Base-by-base conservation (phyloP, 2,329 filamentous ascomycete species). In the Metarhizium sp. region DNA sequence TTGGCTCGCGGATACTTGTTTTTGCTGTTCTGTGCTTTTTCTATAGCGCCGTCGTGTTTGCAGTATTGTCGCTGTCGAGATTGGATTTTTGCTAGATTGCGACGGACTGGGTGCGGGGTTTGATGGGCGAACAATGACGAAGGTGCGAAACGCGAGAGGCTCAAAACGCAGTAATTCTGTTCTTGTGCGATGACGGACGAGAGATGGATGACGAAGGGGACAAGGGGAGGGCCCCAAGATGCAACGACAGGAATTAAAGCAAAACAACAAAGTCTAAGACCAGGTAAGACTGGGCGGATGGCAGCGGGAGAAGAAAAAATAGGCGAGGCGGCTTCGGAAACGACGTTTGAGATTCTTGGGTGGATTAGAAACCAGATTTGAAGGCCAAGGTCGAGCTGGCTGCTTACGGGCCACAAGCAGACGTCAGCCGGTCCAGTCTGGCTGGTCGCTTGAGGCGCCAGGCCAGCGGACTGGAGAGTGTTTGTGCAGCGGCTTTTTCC, bases 321-420 rank as follows among this genome's bases (percentile, higher is more conserved):
- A 13, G 43, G n/a, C 7, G 43, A 46, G 43, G 43, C 43, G 43
- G 34, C 7, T 36, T 36, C 13, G 34, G 38, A 40, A 16, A 40
- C 38, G 14, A 40, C 8, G 14, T 11, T 13, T 13, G 14, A 13
- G 13, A 36, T 8, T 36, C 13, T 11, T 40, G 38, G n/a, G 42
- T 45, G 42, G 45, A 48, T 48, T 48, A 48, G 45, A 48, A 48
- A 48, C 45, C 45, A 48, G 45, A 48, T 30, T 48, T 48, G n/a
- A 6, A 30, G 45, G 25, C 20, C 14, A 10, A 45, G 25, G 18
- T 10, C 20, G 6, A 4, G 45, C 6, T 11, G 8, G 20, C 25
- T 29, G 45, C 45, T 48, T 29, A 48, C 11, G 45, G 42, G 25
- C 25, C 25, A 45, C 11, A 16, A 11, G 32, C 10, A 11, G 32